Percentiles rank a stretch among this genome's conserved stretches.
phyloP scores from a whole-genome alignment of 2,329 filamentous ascomycete genomes.

The Aspergillus candidus region DNA sequence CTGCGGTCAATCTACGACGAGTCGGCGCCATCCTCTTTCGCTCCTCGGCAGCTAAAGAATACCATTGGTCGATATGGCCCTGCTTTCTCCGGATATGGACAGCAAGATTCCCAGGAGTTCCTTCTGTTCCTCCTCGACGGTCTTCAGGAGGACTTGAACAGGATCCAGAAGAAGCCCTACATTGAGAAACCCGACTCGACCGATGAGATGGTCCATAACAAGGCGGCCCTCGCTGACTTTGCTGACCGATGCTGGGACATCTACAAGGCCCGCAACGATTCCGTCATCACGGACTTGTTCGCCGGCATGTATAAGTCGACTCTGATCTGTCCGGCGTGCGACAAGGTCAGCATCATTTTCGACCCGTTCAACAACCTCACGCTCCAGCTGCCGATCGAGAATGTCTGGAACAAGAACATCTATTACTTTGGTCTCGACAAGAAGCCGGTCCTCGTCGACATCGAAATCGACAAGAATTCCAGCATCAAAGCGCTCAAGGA shows the following conservation, averaged over 20 bases:
- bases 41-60: slow-evolving; percentile 75
- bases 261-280: slow-evolving; percentile 87
- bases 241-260: slow-evolving; percentile 87
- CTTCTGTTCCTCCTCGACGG: slow-evolving; percentile 91
- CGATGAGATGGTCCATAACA: slow-evolving; percentile 86
- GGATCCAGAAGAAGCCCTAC: slow-evolving; percentile 92
- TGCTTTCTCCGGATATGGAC: slow-evolving; percentile 86
- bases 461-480: slow-evolving; percentile 68
- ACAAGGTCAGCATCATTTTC: slow-evolving; percentile 97
- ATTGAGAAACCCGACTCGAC: slow-evolving; percentile 97
- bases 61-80: slow-evolving; percentile 74
- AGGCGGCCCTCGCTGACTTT: slow-evolving; percentile 71
- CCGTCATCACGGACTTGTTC: slow-evolving; percentile 90
- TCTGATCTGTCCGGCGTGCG: slow-evolving; percentile 80
- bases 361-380: slow-evolving; percentile 96
- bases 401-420: slow-evolving; percentile 68
- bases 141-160: slow-evolving; percentile 89
- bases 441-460: slow-evolving; percentile 61
- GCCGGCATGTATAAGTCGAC: slow-evolving; percentile 98
- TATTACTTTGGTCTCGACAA: slow-evolving; percentile 73
- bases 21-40: slow-evolving; percentile 59
- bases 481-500: slow-evolving; percentile 50
- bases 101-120: slow-evolving; percentile 97
- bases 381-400: slow-evolving; percentile 80
- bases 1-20: slow-evolving; percentile 73